Conservation (phyloP, 2,329 filamentous ascomycete species). For the Piedraia hortae region DNA sequence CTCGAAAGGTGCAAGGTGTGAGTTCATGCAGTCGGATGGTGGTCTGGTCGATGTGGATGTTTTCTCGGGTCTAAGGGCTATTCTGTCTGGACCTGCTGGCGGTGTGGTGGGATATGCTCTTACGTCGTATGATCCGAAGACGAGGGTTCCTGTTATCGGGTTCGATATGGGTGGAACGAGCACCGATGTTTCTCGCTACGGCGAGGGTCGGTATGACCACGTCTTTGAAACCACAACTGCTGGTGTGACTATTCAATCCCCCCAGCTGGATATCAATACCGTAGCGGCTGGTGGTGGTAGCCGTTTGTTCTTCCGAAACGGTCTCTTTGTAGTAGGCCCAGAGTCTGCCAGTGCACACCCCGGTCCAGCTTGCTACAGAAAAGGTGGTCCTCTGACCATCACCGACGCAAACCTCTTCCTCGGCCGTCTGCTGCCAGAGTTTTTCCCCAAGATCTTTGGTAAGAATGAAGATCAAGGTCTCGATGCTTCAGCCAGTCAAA, state of each 20-base stretch:
- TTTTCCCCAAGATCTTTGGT: constrained; percentile 89
- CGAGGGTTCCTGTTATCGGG: constrained; percentile 64
- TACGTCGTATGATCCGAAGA: constrained; percentile 64
- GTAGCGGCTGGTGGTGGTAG: constrained; percentile 77
- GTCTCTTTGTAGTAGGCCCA: constrained; percentile 70
- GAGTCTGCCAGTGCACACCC: constrained; percentile 75
- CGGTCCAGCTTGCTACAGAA: constrained; percentile 72
- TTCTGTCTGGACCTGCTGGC: constrained; percentile 72
- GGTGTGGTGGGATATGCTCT: constrained; percentile 81
- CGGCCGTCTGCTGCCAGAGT: constrained; percentile 60
- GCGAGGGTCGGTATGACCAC: constrained; percentile 60
- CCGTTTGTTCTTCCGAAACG: constrained; percentile 63
- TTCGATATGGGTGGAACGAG: constrained; percentile 93
- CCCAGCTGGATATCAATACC: constrained; percentile 82
- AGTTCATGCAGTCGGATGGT: constrained; percentile 85
- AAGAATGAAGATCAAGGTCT: constrained; percentile 61
- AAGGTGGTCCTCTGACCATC: constrained; percentile 71
- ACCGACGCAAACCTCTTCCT: constrained; percentile 78
- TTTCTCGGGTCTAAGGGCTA: constrained; percentile 64
- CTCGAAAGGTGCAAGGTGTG: constrained; percentile 47
- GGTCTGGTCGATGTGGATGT: constrained; percentile 42
- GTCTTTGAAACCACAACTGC: constrained; percentile 86
- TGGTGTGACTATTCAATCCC: constrained; percentile 79
- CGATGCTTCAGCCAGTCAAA: constrained; percentile 47
- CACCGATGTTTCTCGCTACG: constrained; percentile 68